A percentile compares a stretch with the other conserved stretches of the same genome.
Conservation (phyloP, 2,329 filamentous ascomycete species). For the Boeremia lycopersici region DNA sequence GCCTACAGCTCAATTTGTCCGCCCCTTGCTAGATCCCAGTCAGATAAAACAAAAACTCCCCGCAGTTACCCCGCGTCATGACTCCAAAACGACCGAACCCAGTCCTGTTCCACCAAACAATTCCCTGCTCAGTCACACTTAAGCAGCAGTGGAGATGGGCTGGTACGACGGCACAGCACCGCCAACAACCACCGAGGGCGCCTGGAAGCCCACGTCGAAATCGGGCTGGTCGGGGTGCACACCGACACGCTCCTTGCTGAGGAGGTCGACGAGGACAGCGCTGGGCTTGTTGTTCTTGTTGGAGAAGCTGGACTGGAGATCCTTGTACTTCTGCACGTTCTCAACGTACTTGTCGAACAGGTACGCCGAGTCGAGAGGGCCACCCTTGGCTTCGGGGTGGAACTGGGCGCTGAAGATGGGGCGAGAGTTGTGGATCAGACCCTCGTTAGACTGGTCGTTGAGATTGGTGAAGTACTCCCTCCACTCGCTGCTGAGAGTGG, state of each 20-base stretch:
- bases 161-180: constrained; percentile 40
- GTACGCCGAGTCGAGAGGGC: constrained; percentile 93
- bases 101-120: not conserved
- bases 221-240: constrained; percentile 60
- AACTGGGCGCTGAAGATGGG: constrained; percentile 99
- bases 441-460: constrained; percentile 97
- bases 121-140: not conserved
- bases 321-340: constrained; percentile 88
- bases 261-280: constrained; percentile 84
- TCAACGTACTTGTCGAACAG: constrained; percentile 96
- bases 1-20: not conserved
- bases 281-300: constrained; percentile 86
- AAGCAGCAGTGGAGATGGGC: constrained; percentile 43
- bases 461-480: constrained; percentile 99
- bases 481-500: constrained; percentile 82
- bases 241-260: constrained; percentile 93
- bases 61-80: not conserved
- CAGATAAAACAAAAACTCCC: not conserved
- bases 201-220: constrained; percentile 35
- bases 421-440: constrained; percentile 92
- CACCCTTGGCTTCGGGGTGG: constrained; percentile 97
- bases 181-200: constrained; percentile 37
- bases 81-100: constrained; percentile 5
- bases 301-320: constrained; percentile 72
- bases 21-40: not conserved